Evolutionary conservation across 2,329 filamentous ascomycete species (phyloP).

Genomic region (Aspergillus neoniger): DNA sequence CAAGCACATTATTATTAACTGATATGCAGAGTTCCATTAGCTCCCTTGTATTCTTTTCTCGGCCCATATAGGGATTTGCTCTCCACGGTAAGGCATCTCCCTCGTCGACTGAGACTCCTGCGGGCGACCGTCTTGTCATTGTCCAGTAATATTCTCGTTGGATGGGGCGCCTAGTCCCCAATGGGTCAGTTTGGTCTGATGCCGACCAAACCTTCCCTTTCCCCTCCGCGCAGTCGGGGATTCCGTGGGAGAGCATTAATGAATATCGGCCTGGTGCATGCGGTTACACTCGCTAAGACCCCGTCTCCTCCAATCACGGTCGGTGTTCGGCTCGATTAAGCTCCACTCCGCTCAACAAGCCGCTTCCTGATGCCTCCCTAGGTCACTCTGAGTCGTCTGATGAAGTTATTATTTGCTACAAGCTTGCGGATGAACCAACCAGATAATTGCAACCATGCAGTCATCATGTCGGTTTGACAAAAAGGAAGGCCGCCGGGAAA

Average conservation of each 20-base stretch:
- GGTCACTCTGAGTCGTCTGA: background rate
- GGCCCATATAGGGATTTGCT: background rate
- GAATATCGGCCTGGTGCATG: background rate
- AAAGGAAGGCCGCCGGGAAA: background rate
- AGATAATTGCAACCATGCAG: background rate
- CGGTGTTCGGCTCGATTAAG: background rate
- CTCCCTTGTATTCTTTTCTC: too few species aligned
- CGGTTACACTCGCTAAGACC: background rate
- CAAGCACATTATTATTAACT: too few species aligned
- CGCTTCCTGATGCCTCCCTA: background rate
- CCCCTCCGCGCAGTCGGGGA: background rate
- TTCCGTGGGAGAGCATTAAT: background rate
- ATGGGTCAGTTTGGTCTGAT: background rate
- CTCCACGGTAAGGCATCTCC: background rate
- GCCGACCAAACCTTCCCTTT: background rate
- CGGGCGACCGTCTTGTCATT: background rate
- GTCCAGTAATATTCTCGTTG: slow-evolving; percentile 19
- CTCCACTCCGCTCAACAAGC: background rate
- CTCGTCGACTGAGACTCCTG: background rate
- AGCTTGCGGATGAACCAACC: background rate
- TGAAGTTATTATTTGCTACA: background rate
- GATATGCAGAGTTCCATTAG: too few species aligned
- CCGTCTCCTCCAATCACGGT: background rate
- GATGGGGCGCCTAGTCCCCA: background rate
- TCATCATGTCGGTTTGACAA: slow-evolving; percentile 7